Evolutionary conservation across 306 rosid species (phyloP).

Genomic region (Mucuna pruriens): DNA sequence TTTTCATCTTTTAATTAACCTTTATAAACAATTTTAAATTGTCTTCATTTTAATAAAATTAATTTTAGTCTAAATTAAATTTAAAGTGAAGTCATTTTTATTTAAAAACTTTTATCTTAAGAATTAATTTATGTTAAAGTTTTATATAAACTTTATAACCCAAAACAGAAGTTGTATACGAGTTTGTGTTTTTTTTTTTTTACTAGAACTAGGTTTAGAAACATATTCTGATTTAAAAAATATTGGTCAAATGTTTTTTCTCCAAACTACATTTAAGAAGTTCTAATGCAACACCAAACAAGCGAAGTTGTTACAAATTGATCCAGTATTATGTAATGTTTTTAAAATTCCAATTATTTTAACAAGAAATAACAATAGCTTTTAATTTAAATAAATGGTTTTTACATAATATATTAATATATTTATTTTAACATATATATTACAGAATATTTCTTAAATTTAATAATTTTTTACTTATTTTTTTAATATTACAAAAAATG

Average conservation of each 20-base stretch:
- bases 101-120: not conserved
- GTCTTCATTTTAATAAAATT: not conserved
- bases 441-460: not conserved
- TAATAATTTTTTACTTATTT: not conserved
- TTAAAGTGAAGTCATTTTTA: not conserved
- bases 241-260: not conserved
- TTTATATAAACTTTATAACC: not conserved
- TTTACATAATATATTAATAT: not conserved
- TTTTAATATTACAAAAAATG: not conserved
- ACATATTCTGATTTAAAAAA: not conserved
- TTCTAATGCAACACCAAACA: not conserved
- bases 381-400: too few species aligned
- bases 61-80: not conserved
- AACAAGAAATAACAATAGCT: not conserved
- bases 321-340: not conserved
- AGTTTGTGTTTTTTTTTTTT: not conserved
- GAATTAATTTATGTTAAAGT: not conserved
- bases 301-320: not conserved
- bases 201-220: not conserved
- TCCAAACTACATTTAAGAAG: not conserved
- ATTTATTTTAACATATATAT: not conserved
- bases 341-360: not conserved
- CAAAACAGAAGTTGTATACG: not conserved
- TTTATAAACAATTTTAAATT: not conserved
- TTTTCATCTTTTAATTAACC: too few species aligned